phyloP scores from a whole-genome alignment of 495 filamentous ascomycete genomes.

The Viridothelium virens region DNA sequence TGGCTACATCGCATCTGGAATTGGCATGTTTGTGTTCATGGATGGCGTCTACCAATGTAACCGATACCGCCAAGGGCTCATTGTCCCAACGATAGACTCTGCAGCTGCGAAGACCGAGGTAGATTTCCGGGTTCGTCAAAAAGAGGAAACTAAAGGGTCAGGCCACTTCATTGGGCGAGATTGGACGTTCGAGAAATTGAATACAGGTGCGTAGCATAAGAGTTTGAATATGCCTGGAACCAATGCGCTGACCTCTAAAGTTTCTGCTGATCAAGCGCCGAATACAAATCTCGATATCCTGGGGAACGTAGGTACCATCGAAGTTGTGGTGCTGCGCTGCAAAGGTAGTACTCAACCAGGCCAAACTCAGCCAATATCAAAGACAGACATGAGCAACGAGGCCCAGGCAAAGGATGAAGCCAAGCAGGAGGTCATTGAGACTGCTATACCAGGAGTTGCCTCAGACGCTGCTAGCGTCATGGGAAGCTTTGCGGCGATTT shows the following conservation, averaged over 20 bases:
- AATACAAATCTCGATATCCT: slow-evolving; percentile 28
- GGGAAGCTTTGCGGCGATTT: slow-evolving; percentile 5
- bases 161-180: slow-evolving; percentile 38
- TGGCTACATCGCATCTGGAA: slow-evolving; percentile 40
- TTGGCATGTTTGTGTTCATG: slow-evolving; percentile 45
- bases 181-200: slow-evolving; percentile 40
- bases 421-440: not conserved
- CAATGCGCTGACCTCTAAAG: slow-evolving; percentile 7
- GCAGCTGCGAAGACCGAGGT: slow-evolving; percentile 25
- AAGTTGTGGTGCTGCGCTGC: slow-evolving; percentile 43
- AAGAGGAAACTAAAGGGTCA: slow-evolving; percentile 34
- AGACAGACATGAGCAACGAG: not conserved
- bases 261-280: slow-evolving; percentile 24
- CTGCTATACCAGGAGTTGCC: not conserved
- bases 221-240: not conserved
- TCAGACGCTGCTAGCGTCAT: not conserved
- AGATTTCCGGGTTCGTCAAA: slow-evolving; percentile 40
- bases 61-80: slow-evolving; percentile 38
- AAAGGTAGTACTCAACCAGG: not conserved
- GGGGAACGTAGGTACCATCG: slow-evolving; percentile 42
- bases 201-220: slow-evolving; percentile 31
- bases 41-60: slow-evolving; percentile 46
- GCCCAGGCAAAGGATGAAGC: slow-evolving; percentile 2
- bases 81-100: slow-evolving; percentile 22
- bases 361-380: not conserved